A percentile compares a stretch with the other conserved stretches of the same genome.
These are phyloP conservation scores for Isabelozyma rhagii DNA, from an alignment of 805 yeast species.

Conservation along the genomic window DNA sequence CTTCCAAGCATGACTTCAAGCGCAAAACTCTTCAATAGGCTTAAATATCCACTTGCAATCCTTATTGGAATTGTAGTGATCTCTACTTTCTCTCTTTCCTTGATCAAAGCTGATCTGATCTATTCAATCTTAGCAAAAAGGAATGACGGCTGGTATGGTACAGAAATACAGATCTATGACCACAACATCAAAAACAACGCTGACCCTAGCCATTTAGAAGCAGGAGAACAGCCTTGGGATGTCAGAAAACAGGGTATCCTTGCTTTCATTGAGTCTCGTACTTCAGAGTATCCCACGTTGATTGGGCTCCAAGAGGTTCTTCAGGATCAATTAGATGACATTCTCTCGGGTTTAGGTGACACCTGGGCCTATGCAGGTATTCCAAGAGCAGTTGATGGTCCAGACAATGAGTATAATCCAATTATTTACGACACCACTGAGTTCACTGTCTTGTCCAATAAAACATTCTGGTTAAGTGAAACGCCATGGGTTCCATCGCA, in stretches of 20 bases:
- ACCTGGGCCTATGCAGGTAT: constrained; percentile 5
- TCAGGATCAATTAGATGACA: constrained; percentile 6
- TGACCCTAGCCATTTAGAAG: neutral
- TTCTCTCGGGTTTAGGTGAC: constrained; percentile 3
- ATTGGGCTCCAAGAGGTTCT: constrained; percentile 7
- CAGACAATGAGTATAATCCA: constrained; percentile 4
- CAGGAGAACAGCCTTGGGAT: constrained; percentile 4
- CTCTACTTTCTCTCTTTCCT: neutral
- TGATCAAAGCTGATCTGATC: neutral
- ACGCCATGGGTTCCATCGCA: constrained; percentile 5
- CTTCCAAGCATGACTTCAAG: neutral
- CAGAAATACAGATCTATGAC: neutral
- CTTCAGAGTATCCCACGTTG: constrained; percentile 2
- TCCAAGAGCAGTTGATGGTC: constrained; percentile 2
- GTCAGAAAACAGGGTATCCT: constrained; percentile 2
- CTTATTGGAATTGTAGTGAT: neutral
- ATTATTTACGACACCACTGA: constrained; percentile 1
- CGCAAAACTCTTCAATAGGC: neutral
- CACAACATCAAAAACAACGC: constrained; percentile 1
- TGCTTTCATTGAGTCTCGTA: neutral
- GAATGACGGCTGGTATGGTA: neutral
- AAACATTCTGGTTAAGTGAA: constrained; percentile 7
- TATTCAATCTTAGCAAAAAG: neutral
- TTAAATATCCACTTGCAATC: neutral
- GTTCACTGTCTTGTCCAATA: neutral